Conservation (phyloP, 148 eudicot species). For the Persicaria tinctoria region DNA sequence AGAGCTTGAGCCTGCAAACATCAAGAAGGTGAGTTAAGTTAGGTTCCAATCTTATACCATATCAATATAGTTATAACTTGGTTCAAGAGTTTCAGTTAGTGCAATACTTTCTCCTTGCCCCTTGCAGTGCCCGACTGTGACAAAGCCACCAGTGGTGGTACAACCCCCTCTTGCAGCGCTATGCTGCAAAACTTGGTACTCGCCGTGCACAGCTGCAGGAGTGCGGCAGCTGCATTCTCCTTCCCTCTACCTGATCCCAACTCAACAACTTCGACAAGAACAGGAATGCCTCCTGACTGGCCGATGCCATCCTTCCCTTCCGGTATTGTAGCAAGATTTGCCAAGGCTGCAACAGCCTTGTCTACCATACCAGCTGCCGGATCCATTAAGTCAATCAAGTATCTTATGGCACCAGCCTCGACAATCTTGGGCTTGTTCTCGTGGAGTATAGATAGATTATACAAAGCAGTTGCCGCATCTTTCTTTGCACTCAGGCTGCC, state of each 20-base stretch:
- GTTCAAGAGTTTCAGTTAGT: not conserved
- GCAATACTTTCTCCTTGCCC: slow-evolving; percentile 72
- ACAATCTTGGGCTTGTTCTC: slow-evolving; percentile 78
- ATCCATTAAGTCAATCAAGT: slow-evolving; percentile 81
- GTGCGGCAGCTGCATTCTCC: slow-evolving; percentile 92
- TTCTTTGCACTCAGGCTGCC: slow-evolving; percentile 86
- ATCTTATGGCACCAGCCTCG: slow-evolving; percentile 72
- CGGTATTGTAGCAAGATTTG: slow-evolving; percentile 70
- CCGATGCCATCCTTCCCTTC: slow-evolving; percentile 82
- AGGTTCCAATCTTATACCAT: not conserved
- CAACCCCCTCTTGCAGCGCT: slow-evolving; percentile 83
- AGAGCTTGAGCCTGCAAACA: slow-evolving; percentile 10
- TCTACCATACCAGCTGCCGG: slow-evolving; percentile 95
- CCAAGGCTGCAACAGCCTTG: slow-evolving; percentile 90
- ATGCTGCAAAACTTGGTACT: slow-evolving; percentile 53
- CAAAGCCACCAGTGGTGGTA: slow-evolving; percentile 84
- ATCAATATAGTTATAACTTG: not conserved
- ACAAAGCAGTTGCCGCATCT: slow-evolving; percentile 81
- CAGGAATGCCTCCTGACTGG: slow-evolving; percentile 68
- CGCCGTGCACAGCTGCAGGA: slow-evolving; percentile 67
- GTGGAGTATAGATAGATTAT: slow-evolving; percentile 73
- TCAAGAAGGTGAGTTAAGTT: not conserved
- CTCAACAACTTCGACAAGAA: slow-evolving; percentile 83
- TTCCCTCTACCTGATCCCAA: slow-evolving; percentile 86
- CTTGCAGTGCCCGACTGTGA: slow-evolving; percentile 83